Conservation (phyloP, 805 yeast genomes). For the Candida odintsovae region DNA sequence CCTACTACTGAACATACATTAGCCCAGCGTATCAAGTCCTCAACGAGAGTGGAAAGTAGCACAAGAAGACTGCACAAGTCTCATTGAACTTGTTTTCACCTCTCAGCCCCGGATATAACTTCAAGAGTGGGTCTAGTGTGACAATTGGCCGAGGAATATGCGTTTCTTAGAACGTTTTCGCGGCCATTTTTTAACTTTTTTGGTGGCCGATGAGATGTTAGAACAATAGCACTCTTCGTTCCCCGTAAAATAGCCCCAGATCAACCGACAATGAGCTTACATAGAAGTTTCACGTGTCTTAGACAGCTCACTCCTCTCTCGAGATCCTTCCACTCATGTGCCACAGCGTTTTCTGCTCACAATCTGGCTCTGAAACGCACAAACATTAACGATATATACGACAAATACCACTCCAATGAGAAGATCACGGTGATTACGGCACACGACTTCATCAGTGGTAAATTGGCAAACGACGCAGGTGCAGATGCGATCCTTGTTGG, state of each 20-base stretch:
- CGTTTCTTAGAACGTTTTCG: neutral
- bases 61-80: too few relatives aligned
- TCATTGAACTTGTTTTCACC: too few relatives aligned
- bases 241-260: neutral
- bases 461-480: slow-evolving; percentile 57
- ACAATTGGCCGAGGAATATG: neutral
- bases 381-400: slow-evolving; percentile 35
- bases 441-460: slow-evolving; percentile 76
- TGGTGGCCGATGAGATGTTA: neutral
- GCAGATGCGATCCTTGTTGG: slow-evolving; percentile 78
- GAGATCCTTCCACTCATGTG: slow-evolving; percentile 2
- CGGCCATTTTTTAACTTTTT: neutral
- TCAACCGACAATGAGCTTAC: neutral
- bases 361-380: slow-evolving; percentile 2
- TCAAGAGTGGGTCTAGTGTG: too few relatives aligned
- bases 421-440: slow-evolving; percentile 70
- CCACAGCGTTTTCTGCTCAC: slow-evolving; percentile 3
- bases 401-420: slow-evolving; percentile 25
- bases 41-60: too few relatives aligned
- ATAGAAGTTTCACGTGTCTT: neutral
- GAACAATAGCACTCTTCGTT: neutral
- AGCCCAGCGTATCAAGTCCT: too few relatives aligned
- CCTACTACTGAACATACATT: too few relatives aligned
- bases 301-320: neutral
- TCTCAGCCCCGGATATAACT: too few relatives aligned